Evolutionary conservation across 306 rosid genomes (phyloP).

Genomic region (Castanea sativa): DNA sequence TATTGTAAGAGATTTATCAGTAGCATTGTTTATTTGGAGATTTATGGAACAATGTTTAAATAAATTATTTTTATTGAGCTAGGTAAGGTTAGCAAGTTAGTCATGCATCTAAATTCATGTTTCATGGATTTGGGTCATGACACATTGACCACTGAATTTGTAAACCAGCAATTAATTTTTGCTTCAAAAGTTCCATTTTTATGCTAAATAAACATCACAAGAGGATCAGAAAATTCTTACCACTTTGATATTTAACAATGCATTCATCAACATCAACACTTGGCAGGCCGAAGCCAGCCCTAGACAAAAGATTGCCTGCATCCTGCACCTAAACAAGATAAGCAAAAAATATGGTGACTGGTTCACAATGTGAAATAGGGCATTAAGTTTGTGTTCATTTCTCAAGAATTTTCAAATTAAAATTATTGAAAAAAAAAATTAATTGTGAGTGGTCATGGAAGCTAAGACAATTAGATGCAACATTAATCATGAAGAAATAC

Average conservation of each 20-base stretch:
- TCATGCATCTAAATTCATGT: no score
- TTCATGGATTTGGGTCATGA: no score
- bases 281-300: conserved; percentile 55
- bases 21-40: no score
- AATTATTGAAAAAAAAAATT: not conserved
- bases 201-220: not conserved
- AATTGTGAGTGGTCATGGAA: not conserved
- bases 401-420: not conserved
- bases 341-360: conserved; percentile 10
- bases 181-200: not conserved
- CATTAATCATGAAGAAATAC: conserved; percentile 14
- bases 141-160: not conserved
- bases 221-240: conserved; percentile 42
- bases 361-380: conserved; percentile 6
- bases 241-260: conserved; percentile 74
- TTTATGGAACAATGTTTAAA: no score
- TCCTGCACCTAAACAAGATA: conserved; percentile 68
- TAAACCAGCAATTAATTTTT: not conserved
- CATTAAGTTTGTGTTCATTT: not conserved
- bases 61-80: no score
- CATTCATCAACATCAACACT: conserved; percentile 94
- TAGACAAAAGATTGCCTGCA: conserved; percentile 76
- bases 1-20: no score
- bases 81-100: no score
- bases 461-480: not conserved